Evolutionary conservation across 345 rosid genomes (phyloP).

Genomic region (Jatropha curcas): DNA sequence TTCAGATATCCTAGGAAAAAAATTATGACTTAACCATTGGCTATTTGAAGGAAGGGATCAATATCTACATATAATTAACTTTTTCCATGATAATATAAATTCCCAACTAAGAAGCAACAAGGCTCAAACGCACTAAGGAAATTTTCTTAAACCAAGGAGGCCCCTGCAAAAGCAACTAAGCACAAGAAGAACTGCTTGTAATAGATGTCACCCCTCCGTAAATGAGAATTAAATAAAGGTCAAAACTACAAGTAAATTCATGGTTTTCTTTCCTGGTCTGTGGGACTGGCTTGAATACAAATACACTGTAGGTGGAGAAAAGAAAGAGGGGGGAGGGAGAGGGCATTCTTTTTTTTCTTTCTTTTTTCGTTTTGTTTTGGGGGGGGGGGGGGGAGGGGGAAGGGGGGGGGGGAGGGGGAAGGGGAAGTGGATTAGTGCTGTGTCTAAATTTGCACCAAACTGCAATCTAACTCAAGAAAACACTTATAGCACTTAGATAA

Average conservation of each 20-base stretch:
- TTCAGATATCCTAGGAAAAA: not conserved
- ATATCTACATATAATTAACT: not conserved
- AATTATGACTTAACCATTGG: not conserved
- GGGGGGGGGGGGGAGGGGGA: not conserved
- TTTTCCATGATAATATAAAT: not conserved
- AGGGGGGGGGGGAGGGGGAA: too few species aligned
- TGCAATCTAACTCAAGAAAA: not conserved
- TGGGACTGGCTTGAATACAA: too few species aligned
- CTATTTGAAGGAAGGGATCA: not conserved
- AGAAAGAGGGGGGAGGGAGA: too few species aligned
- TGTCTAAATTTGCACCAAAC: not conserved
- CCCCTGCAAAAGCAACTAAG: not conserved
- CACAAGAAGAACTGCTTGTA: not conserved
- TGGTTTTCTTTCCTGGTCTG: too few species aligned
- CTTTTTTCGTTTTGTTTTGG: too few species aligned
- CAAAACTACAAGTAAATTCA: not conserved
- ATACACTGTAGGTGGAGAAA: too few species aligned
- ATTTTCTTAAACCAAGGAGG: not conserved
- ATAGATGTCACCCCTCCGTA: not conserved
- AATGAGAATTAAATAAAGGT: not conserved
- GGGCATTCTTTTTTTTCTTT: too few species aligned
- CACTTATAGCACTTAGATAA: not conserved
- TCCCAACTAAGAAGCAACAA: not conserved
- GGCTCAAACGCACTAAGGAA: not conserved
- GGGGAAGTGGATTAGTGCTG: too few species aligned